phyloP scores from a whole-genome alignment of 2,329 filamentous ascomycete species.

The Nemania serpens region DNA sequence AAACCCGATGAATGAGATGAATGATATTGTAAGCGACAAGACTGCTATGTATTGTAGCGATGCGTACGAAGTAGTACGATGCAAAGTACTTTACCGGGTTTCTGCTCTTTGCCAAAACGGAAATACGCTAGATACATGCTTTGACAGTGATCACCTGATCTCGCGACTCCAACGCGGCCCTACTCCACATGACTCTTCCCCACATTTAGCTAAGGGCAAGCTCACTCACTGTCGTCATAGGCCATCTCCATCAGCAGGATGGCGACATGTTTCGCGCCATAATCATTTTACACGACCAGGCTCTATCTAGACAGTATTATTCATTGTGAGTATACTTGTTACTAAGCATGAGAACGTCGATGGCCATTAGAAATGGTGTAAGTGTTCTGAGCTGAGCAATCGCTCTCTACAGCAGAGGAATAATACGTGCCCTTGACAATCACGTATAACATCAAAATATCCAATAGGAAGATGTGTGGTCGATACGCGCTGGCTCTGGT shows the following conservation, averaged over 20 bases:
- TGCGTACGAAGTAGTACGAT: no score
- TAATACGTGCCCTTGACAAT: background rate
- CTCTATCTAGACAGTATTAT: background rate
- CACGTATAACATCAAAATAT: background rate
- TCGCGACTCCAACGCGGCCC: slow-evolving; percentile 29
- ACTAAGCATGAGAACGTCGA: background rate
- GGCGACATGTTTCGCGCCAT: background rate
- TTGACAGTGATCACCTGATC: slow-evolving; percentile 34
- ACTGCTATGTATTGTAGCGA: background rate
- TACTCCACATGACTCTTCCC: background rate
- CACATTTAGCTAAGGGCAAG: no score
- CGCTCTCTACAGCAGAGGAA: background rate
- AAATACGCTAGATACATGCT: no score
- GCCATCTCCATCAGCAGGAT: no score
- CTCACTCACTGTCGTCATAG: background rate
- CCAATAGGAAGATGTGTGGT: slow-evolving; percentile 61
- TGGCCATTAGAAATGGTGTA: background rate
- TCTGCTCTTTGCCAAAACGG: no score
- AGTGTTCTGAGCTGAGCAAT: background rate
- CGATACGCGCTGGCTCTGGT: slow-evolving; percentile 68
- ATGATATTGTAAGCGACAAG: background rate
- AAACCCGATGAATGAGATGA: background rate
- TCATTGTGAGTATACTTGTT: background rate
- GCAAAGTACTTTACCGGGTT: no score
- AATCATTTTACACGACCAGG: background rate